phyloP scores from a whole-genome alignment of 805 yeast species.

The Ogataea sp. region DNA sequence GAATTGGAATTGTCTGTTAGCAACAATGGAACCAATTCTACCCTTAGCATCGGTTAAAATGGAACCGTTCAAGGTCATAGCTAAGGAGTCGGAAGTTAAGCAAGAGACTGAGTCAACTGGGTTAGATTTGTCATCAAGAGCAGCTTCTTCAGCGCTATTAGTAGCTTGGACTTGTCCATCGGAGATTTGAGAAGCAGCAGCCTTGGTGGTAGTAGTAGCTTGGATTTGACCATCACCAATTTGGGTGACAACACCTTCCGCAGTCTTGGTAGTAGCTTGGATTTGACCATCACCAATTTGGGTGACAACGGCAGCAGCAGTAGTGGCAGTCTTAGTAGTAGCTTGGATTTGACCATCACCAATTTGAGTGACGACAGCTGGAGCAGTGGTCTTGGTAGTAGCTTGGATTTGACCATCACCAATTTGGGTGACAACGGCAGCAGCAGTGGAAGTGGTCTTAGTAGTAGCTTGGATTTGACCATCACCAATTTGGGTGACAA shows the following conservation, averaged over 20 bases:
- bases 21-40: constrained; percentile 53
- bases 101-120: constrained; percentile 25
- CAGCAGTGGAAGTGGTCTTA: constrained; percentile 17
- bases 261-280: constrained; percentile 26
- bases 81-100: constrained; percentile 28
- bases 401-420: constrained; percentile 35
- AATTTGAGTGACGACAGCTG: constrained; percentile 42
- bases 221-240: constrained; percentile 40
- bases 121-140: constrained; percentile 8
- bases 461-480: constrained; percentile 52
- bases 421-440: constrained; percentile 24
- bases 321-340: constrained; percentile 32
- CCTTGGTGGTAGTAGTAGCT: constrained; percentile 28
- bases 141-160: constrained; percentile 17
- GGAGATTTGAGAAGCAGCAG: constrained; percentile 40
- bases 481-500: constrained; percentile 37
- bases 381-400: constrained; percentile 20
- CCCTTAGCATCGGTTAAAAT: constrained; percentile 39
- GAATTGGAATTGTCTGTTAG: constrained; percentile 58
- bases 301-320: constrained; percentile 28
- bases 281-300: constrained; percentile 37
- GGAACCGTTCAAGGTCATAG: constrained; percentile 33
- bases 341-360: constrained; percentile 59
- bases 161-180: constrained; percentile 54
- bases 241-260: constrained; percentile 26